phyloP scores from a whole-genome alignment of 1,139 yeast species.

The Pichia kudriavzevii region DNA sequence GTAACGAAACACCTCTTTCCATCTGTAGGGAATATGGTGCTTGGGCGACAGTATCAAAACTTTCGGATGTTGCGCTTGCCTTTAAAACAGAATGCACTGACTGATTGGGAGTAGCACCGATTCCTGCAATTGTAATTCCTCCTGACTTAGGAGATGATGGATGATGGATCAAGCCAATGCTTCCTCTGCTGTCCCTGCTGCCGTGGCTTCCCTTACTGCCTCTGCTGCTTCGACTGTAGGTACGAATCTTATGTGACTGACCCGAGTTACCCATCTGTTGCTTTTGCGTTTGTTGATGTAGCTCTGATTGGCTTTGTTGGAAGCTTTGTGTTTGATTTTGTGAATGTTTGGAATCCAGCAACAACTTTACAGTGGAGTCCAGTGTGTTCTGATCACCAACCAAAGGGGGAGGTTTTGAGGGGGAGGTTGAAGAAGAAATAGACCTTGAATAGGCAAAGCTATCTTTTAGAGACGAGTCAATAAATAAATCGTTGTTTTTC shows the following conservation, averaged over 20 bases:
- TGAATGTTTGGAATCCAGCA: conserved; percentile 6
- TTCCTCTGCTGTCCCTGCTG: conserved; percentile 8
- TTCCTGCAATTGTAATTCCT: too few relatives aligned
- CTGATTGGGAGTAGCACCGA: conserved; percentile 2
- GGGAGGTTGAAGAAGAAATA: conserved; percentile 7
- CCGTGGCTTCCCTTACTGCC: conserved; percentile 6
- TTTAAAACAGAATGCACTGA: conserved; percentile 21
- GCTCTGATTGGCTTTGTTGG: not conserved
- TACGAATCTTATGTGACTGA: too few relatives aligned
- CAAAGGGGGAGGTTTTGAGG: conserved; percentile 14
- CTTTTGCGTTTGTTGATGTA: not conserved
- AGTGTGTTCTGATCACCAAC: conserved; percentile 3
- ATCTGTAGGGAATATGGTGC: conserved; percentile 2
- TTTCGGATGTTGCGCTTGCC: conserved; percentile 18
- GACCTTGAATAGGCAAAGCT: conserved; percentile 8
- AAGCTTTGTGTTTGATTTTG: not conserved
- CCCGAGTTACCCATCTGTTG: too few relatives aligned
- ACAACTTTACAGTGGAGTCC: conserved; percentile 7
- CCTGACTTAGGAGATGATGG: conserved; percentile 14
- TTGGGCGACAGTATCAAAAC: conserved; percentile 8
- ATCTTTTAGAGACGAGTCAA: conserved; percentile 8
- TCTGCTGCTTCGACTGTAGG: conserved; percentile 6
- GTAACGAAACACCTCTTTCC: conserved; percentile 1
- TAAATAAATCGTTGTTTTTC: conserved; percentile 24
- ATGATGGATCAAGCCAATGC: conserved; percentile 7